These are phyloP conservation scores for Magnaporthiopsis rhizophila DNA, from an alignment of 2,329 filamentous ascomycete species.

Conservation along the genomic window DNA sequence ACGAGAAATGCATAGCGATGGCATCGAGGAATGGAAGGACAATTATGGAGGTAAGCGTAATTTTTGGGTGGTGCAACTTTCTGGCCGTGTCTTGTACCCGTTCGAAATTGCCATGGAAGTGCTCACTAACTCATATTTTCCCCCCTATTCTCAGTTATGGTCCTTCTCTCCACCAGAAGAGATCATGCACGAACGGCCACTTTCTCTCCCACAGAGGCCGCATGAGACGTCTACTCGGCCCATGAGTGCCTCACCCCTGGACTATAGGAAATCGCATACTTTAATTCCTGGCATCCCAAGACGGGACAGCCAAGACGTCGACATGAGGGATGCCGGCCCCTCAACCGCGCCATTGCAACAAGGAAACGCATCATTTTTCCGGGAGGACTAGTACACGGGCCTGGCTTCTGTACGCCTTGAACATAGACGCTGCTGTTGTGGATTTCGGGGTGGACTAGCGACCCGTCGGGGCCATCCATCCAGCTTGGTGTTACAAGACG, in stretches of 20 bases:
- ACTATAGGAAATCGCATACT: constrained; percentile 29
- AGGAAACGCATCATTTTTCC: constrained; percentile 41
- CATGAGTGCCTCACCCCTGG: constrained; percentile 41
- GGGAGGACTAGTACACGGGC: constrained; percentile 23
- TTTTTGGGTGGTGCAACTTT: neutral
- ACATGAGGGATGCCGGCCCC: constrained; percentile 49
- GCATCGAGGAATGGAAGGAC: constrained; percentile 78
- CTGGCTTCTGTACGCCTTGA: too few relatives aligned
- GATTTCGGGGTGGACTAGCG: neutral
- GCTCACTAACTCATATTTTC: constrained; percentile 1
- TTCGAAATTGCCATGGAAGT: too few relatives aligned
- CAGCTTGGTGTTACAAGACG: neutral
- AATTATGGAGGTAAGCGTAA: constrained; percentile 81
- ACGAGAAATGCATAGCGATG: constrained; percentile 96
- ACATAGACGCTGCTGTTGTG: neutral
- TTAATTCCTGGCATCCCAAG: constrained; percentile 22
- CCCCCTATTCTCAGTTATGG: constrained; percentile 60
- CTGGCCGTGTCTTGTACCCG: too few relatives aligned
- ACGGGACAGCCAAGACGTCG: constrained; percentile 38
- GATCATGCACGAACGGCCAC: constrained; percentile 42
- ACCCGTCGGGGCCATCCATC: neutral
- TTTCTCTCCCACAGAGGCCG: constrained; percentile 40
- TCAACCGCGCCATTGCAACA: constrained; percentile 44
- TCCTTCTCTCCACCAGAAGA: constrained; percentile 85
- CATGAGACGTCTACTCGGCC: constrained; percentile 40